A percentile compares a stretch with the other conserved stretches of the same genome.
These are phyloP conservation scores for Hypomontagnella submonticulosa DNA, from an alignment of 495 filamentous ascomycete species.

Conservation along the genomic window DNA sequence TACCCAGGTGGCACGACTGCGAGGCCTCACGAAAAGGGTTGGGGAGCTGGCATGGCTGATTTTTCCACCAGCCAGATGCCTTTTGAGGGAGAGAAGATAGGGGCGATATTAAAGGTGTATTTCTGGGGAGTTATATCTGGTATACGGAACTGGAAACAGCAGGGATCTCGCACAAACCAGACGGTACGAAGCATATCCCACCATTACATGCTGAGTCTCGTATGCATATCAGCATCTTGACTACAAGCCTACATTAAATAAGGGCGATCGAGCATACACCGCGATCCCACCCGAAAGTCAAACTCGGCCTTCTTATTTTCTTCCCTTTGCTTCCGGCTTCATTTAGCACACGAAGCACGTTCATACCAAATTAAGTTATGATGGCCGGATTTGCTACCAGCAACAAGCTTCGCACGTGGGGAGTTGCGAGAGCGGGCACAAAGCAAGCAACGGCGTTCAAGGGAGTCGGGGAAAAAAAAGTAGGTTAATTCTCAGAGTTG, in stretches of 20 bases:
- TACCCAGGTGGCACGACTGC: constrained; percentile 43
- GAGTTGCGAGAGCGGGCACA: constrained; percentile 2
- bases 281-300: constrained; percentile 8
- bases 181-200: constrained; percentile 5
- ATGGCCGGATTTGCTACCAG: constrained; percentile 20
- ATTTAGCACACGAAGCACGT: constrained; percentile 4
- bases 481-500: constrained; percentile 1
- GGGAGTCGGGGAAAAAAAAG: constrained; percentile 36
- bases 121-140: constrained; percentile 9
- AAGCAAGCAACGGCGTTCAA: constrained; percentile 39
- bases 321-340: constrained; percentile 4
- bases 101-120: constrained; percentile 13
- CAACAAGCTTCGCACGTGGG: constrained; percentile 3
- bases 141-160: constrained; percentile 24
- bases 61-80: constrained; percentile 30
- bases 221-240: constrained; percentile 18
- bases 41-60: constrained; percentile 27
- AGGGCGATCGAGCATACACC: constrained; percentile 14
- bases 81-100: constrained; percentile 14
- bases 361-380: constrained; percentile 20
- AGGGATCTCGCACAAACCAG: constrained; percentile 4
- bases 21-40: constrained; percentile 28
- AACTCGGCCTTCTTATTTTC: constrained; percentile 7
- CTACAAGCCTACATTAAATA: not conserved
- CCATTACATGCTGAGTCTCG: constrained; percentile 9